Conservation (phyloP, 2,329 filamentous ascomycete species). For the Podosphaera aphanis region DNA sequence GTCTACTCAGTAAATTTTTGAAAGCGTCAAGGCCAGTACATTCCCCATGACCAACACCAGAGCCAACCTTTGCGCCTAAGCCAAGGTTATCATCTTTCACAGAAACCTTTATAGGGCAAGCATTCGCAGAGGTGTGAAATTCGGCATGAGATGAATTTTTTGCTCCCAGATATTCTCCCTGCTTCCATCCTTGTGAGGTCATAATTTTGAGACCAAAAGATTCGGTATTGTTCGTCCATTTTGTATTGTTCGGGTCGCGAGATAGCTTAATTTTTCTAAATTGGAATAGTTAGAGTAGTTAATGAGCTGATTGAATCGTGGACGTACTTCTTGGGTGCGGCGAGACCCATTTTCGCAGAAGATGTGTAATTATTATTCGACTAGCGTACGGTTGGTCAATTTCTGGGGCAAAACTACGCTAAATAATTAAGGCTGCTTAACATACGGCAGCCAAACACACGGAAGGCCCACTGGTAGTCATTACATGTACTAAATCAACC, state of each 20-base stretch:
- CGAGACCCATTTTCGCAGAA: constrained; percentile 35
- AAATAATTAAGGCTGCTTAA: too few relatives aligned
- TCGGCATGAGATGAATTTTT: constrained; percentile 51
- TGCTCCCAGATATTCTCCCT: constrained; percentile 61
- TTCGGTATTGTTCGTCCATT: constrained; percentile 63
- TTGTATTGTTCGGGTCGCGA: constrained; percentile 84
- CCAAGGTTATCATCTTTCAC: constrained; percentile 84
- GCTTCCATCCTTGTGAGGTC: constrained; percentile 70
- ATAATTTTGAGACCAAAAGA: constrained; percentile 82
- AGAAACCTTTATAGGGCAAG: constrained; percentile 62
- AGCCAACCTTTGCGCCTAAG: constrained; percentile 57
- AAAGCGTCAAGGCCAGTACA: constrained; percentile 73
- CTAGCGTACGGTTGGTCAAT: too few relatives aligned
- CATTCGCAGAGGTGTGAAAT: constrained; percentile 56
- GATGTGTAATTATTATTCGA: too few relatives aligned
- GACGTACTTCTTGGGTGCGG: constrained; percentile 39
- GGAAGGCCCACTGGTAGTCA: too few relatives aligned
- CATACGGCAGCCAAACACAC: too few relatives aligned
- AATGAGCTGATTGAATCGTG: constrained; percentile 6
- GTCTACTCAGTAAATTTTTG: constrained; percentile 59
- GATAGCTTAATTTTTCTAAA: constrained; percentile 41
- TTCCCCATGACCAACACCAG: constrained; percentile 39
- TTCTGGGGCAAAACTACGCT: too few relatives aligned
- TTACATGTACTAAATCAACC: too few relatives aligned
- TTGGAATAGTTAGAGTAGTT: too few relatives aligned